phyloP scores from a whole-genome alignment of 441 rosid species.

The Syzygium syzygioides region DNA sequence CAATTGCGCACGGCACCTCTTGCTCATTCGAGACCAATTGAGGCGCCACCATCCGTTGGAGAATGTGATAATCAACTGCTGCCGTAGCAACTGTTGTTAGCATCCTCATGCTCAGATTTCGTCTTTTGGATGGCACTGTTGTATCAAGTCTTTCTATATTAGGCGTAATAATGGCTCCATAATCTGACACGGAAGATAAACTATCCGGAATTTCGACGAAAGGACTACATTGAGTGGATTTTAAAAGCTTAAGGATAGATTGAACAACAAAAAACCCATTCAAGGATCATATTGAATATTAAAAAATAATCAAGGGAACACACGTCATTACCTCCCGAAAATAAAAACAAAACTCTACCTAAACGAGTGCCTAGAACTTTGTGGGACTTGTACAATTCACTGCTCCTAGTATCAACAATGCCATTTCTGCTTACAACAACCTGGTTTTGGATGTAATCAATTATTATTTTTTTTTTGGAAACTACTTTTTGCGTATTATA shows the following conservation, averaged over 20 bases:
- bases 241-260: not conserved
- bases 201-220: not conserved
- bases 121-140: no score
- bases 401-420: no score
- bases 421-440: no score
- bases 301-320: not conserved
- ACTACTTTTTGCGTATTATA: no score
- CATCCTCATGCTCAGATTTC: not conserved
- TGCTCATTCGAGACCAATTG: not conserved
- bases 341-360: no score
- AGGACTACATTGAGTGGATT: no score
- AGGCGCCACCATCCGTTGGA: not conserved
- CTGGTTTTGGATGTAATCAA: no score
- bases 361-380: no score
- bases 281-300: no score
- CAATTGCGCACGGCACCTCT: not conserved
- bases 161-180: not conserved
- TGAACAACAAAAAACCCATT: not conserved
- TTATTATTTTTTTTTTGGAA: no score
- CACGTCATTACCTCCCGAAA: not conserved
- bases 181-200: not conserved
- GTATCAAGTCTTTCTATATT: not conserved
- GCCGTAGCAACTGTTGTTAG: not conserved
- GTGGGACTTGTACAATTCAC: no score
- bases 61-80: not conserved